Conservation (phyloP, 192 early-diverging fungal species). For the Coemansia sp. region DNA sequence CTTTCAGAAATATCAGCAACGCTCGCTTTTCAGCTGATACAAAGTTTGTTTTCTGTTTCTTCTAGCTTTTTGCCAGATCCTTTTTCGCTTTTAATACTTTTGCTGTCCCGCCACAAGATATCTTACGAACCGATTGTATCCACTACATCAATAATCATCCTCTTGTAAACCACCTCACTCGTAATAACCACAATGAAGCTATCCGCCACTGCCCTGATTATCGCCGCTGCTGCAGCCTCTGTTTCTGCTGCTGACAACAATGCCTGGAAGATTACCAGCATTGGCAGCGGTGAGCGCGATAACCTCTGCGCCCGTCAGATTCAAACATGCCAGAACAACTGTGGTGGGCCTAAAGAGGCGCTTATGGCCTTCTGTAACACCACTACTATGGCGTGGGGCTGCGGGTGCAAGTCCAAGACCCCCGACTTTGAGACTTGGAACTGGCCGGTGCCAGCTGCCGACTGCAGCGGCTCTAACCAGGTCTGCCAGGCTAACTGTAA, state of each 20-base stretch:
- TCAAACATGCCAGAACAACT: conserved; percentile 53
- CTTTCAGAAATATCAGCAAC: conserved; percentile 38
- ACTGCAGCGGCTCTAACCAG: conserved; percentile 42
- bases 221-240: conserved; percentile 17
- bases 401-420: conserved; percentile 48
- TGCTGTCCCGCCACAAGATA: not conserved
- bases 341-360: conserved; percentile 44
- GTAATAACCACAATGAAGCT: conserved; percentile 31
- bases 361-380: conserved; percentile 57
- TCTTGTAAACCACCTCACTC: not conserved
- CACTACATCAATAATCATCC: not conserved
- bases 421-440: conserved; percentile 52
- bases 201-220: conserved; percentile 20
- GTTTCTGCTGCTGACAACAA: conserved; percentile 14
- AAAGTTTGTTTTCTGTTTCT: not conserved
- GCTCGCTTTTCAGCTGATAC: conserved; percentile 59
- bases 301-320: conserved; percentile 50
- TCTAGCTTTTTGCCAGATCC: not conserved
- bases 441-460: conserved; percentile 51
- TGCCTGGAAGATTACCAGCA: conserved; percentile 47
- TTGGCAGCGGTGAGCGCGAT: conserved; percentile 26
- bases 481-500: conserved; percentile 46
- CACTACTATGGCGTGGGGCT: conserved; percentile 59
- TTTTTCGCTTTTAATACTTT: not conserved
- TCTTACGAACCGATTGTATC: not conserved